These are phyloP conservation scores for Chondrus crispus DNA, from an alignment of 23 red algal species.

Conservation along the genomic window DNA sequence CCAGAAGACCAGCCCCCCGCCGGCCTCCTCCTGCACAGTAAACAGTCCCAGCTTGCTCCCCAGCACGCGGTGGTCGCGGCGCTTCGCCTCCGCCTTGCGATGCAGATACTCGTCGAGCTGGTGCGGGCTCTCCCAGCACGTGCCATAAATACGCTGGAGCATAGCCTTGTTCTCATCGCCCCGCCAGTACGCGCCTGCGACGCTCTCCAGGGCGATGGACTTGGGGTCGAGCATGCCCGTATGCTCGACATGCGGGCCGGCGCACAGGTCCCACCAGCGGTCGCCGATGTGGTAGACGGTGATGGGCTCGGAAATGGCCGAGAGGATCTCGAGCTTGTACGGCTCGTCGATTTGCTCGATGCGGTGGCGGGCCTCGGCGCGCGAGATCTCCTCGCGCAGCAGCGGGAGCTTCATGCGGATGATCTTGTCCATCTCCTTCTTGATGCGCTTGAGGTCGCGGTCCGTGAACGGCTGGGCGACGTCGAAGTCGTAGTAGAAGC, in stretches of 20 bases:
- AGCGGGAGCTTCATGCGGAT: constrained; percentile 85
- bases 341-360: constrained; percentile 76
- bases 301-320: constrained; percentile 82
- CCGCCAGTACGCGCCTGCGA: constrained; percentile 98
- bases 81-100: constrained; percentile 94
- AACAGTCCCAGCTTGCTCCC: constrained; percentile 86
- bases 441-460: constrained; percentile 87
- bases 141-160: constrained; percentile 97
- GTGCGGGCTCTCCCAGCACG: constrained; percentile 81
- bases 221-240: constrained; percentile 81
- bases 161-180: constrained; percentile 97
- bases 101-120: constrained; percentile 88
- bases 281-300: constrained; percentile 95
- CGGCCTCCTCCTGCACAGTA: constrained; percentile 87
- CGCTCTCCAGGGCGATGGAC: constrained; percentile 77
- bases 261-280: constrained; percentile 99
- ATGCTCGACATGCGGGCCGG: constrained; percentile 94
- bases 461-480: constrained; percentile 63
- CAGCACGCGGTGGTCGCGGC: constrained; percentile 90
- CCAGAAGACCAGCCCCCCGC: constrained; percentile 98
- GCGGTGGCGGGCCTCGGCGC: constrained; percentile 67
- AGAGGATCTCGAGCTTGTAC: constrained; percentile 96
- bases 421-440: constrained; percentile 98
- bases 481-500: constrained; percentile 99
- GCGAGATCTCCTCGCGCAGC: constrained; percentile 64